A percentile compares a stretch with the other conserved stretches of the same genome.
Conservation (phyloP, 148 eudicot genomes). For the Oxyria digyna region DNA sequence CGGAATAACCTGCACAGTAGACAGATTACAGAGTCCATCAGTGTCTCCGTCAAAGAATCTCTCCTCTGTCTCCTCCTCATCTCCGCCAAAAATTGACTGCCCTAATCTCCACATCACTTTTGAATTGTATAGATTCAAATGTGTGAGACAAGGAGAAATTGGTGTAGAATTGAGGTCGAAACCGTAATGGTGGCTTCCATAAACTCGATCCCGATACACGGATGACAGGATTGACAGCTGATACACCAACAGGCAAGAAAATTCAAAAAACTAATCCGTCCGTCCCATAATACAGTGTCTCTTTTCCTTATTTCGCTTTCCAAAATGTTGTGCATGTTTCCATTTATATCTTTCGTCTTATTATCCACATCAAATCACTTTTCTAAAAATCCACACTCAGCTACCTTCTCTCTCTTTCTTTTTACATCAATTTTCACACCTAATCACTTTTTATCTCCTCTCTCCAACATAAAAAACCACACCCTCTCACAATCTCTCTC, state of each 20-base stretch:
- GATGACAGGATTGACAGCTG: not conserved
- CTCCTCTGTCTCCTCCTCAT: conserved; percentile 2
- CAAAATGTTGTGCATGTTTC: no score
- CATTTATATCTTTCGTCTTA: no score
- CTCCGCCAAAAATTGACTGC: conserved; percentile 3
- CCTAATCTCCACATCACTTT: conserved; percentile 4
- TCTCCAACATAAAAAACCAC: no score
- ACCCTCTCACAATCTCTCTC: no score
- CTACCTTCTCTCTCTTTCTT: no score
- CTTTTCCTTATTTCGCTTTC: no score
- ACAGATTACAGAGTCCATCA: not conserved
- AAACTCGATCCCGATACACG: not conserved
- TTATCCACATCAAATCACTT: no score
- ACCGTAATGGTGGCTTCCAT: not conserved
- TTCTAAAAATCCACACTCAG: no score
- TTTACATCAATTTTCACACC: no score
- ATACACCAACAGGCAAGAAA: not conserved
- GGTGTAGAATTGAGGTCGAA: not conserved
- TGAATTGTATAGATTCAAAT: not conserved
- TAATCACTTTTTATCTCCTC: no score
- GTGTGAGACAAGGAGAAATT: not conserved
- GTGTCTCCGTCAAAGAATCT: conserved; percentile 3
- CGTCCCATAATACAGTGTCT: no score
- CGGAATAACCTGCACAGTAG: conserved; percentile 1
- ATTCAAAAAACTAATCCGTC: not conserved